Evolutionary conservation across 2,329 filamentous ascomycete species (phyloP), one percentile per base, ranked within the genome.

Genomic region (Pseudopyricularia javanii): DNA sequence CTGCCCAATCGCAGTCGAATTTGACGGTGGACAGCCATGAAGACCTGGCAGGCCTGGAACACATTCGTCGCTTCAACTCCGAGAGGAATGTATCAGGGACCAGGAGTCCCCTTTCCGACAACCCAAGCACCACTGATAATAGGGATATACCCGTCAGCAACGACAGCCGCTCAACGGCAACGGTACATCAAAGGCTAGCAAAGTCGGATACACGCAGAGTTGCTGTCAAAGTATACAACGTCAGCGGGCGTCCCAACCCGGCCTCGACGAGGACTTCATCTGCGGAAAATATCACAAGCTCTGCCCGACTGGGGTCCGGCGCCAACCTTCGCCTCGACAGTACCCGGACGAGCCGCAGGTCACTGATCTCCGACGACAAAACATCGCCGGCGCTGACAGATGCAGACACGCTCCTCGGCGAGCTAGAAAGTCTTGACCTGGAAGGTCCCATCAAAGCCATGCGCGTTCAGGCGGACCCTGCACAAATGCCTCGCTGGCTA

Each of bases 401-500:
- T 52, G 61, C 64, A 4, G 66, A 67, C 45, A 66, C 63, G 15
- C 58, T 69, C 26, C 61, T 66, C 28, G 61, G 65, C 33, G 66
- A 69, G 30, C 50, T 69, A 24, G 62, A 67, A 11, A 63, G 63
- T 6, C 57, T 70, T 2, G 70, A 72, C n/a, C 63, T 75, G 24
- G 67, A 69, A 54, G 45, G 64, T 58, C 55, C 68, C 57, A 61
- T 58, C 50, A 70, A 74, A 53, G 71, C 73, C 2, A 65, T 79
- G 17, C 72, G 73, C 4, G 59, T 79, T 56, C 74, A 73, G 60
- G 73, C 70, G 7, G 76, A 79, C 49, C 73, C 74, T 6, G 63
- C 64, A 28, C 66, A 64, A 12, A 75, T 79, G 69, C 77, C 77
- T 1, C 73, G 74, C 50, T 76, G 73, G 69, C 68, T 66, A 37